Conservation (phyloP, 2,329 filamentous ascomycete species). For the Penicillium oxalicum region DNA sequence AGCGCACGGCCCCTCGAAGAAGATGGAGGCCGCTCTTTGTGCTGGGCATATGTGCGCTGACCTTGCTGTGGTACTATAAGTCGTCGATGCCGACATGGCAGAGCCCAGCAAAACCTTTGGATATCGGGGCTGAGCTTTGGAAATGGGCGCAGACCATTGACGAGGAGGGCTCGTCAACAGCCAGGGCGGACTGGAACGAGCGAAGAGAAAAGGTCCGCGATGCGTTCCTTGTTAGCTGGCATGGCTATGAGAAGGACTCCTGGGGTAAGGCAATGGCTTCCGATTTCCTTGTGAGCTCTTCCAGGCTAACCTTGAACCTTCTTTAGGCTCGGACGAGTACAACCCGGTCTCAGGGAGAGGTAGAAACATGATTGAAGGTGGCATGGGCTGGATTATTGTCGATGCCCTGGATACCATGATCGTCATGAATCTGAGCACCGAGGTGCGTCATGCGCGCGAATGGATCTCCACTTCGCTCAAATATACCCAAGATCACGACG, state of each 20-base stretch:
- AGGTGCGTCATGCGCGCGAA: slow-evolving; percentile 75
- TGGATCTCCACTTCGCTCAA: slow-evolving; percentile 78
- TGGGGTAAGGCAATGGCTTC: slow-evolving; percentile 63
- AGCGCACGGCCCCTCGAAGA: slow-evolving; percentile 52
- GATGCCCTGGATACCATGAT: slow-evolving; percentile 96
- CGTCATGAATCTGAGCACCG: slow-evolving; percentile 90
- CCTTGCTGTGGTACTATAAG: slow-evolving; percentile 60
- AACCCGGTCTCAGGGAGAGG: slow-evolving; percentile 74
- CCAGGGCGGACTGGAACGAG: slow-evolving; percentile 63
- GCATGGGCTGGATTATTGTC: slow-evolving; percentile 96
- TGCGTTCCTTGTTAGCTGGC: slow-evolving; percentile 87
- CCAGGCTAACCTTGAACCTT: slow-evolving; percentile 20
- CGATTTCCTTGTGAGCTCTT: background rate
- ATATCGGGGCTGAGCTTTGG: slow-evolving; percentile 45
- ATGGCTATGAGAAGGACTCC: slow-evolving; percentile 83
- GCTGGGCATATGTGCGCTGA: slow-evolving; percentile 51
- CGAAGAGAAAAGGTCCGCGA: slow-evolving; percentile 78
- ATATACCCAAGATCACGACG: slow-evolving; percentile 89
- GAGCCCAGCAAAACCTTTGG: slow-evolving; percentile 20
- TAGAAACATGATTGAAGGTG: slow-evolving; percentile 76
- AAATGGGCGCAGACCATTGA: slow-evolving; percentile 53
- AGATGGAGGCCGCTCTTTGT: slow-evolving; percentile 56
- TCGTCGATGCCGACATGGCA: slow-evolving; percentile 15
- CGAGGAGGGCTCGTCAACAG: slow-evolving; percentile 30
- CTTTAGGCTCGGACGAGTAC: slow-evolving; percentile 61